These are phyloP conservation scores for Eutrema yunnanense DNA, from an alignment of 345 rosid genomes.

Conservation along the genomic window DNA sequence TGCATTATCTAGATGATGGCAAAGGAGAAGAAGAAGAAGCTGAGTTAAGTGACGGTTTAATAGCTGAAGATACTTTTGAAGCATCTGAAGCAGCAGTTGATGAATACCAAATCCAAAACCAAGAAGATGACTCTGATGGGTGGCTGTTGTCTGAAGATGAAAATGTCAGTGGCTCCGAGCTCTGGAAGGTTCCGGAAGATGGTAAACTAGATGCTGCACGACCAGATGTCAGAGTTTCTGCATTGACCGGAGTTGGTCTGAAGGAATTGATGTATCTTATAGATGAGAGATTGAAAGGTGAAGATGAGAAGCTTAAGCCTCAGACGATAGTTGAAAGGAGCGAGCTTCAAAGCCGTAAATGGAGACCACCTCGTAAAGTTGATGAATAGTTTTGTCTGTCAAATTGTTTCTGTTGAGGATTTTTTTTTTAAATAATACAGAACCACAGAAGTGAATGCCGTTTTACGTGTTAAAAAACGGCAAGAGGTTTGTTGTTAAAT, in stretches of 20 bases:
- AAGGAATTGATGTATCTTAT: slow-evolving; percentile 61
- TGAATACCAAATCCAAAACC: slow-evolving; percentile 9
- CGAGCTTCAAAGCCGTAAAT: slow-evolving; percentile 40
- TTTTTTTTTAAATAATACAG: background rate
- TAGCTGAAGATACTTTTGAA: slow-evolving; percentile 26
- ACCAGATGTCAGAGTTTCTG: slow-evolving; percentile 69
- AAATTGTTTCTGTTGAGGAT: background rate
- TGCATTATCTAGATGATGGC: slow-evolving; percentile 23
- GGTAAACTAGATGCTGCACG: slow-evolving; percentile 12
- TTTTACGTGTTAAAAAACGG: background rate
- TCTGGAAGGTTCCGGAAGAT: slow-evolving; percentile 31
- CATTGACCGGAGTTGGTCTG: slow-evolving; percentile 64
- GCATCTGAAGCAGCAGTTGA: slow-evolving; percentile 26
- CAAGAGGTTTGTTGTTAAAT: background rate
- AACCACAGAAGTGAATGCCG: slow-evolving; percentile 11
- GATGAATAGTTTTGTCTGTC: slow-evolving; percentile 1
- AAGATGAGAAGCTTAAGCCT: slow-evolving; percentile 36
- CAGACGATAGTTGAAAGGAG: slow-evolving; percentile 34
- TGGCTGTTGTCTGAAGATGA: slow-evolving; percentile 49
- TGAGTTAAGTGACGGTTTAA: slow-evolving; percentile 13
- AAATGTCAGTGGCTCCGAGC: slow-evolving; percentile 15
- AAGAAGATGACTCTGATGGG: slow-evolving; percentile 34
- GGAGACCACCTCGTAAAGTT: slow-evolving; percentile 62
- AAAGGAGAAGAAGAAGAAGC: slow-evolving; percentile 24
- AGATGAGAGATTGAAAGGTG: slow-evolving; percentile 45